phyloP scores from a whole-genome alignment of 2,329 filamentous ascomycete genomes.

The Metarhizium humberi region DNA sequence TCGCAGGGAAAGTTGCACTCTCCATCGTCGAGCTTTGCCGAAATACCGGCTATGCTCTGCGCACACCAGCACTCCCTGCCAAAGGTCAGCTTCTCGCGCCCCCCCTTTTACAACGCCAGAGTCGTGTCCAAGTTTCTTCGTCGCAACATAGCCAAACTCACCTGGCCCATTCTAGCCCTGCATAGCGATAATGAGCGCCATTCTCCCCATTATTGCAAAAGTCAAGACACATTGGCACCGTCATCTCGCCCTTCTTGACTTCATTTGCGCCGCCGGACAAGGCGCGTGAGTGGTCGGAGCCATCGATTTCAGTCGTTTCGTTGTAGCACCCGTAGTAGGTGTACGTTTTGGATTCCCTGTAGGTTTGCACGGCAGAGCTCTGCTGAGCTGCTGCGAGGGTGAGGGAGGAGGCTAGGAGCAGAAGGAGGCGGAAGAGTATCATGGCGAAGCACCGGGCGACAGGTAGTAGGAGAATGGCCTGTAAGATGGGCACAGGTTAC shows the following conservation, averaged over 20 bases:
- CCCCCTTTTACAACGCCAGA: not conserved
- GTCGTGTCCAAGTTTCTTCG: not conserved
- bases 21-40: slow-evolving; percentile 34
- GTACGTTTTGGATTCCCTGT: slow-evolving; percentile 29
- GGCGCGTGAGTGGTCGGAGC: slow-evolving; percentile 34
- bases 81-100: not conserved
- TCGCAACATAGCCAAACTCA: slow-evolving; percentile 12
- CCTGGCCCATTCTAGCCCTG: slow-evolving; percentile 45
- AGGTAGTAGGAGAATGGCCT: not conserved
- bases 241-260: slow-evolving; percentile 37
- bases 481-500: not conserved
- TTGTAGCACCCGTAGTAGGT: slow-evolving; percentile 49
- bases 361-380: slow-evolving; percentile 19
- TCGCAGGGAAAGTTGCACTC: slow-evolving; percentile 44
- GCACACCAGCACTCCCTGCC: slow-evolving; percentile 52
- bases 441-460: not conserved
- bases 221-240: slow-evolving; percentile 38
- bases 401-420: slow-evolving; percentile 1
- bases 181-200: slow-evolving; percentile 33
- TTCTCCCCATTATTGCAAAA: slow-evolving; percentile 34
- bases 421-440: slow-evolving; percentile 8
- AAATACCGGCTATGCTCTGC: slow-evolving; percentile 35
- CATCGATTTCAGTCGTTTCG: slow-evolving; percentile 39
- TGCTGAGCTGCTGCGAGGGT: slow-evolving; percentile 10
- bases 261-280: slow-evolving; percentile 32